phyloP scores from a whole-genome alignment of 1,284 basidiomycete species.

The Sanghuangporus baumii region DNA sequence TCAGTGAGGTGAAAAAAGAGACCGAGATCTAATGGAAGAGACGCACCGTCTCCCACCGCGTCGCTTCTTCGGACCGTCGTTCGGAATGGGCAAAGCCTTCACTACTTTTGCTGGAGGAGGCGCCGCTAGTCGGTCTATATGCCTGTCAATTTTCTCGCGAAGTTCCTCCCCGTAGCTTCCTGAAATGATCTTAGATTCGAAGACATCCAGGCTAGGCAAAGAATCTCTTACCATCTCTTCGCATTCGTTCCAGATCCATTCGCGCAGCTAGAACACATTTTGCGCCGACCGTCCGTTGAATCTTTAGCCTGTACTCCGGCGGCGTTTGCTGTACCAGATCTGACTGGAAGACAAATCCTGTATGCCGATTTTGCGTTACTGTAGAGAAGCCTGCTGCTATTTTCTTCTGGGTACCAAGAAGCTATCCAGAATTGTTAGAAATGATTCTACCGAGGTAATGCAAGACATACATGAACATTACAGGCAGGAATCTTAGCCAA shows the following conservation, averaged over 20 bases:
- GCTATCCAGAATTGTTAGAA: constrained; percentile 35
- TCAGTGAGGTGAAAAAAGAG: background rate
- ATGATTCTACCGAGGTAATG: background rate
- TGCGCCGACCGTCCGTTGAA: constrained; percentile 89
- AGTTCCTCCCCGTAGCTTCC: constrained; percentile 78
- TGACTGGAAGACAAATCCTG: constrained; percentile 95
- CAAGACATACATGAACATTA: constrained; percentile 84
- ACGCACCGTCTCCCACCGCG: constrained; percentile 87
- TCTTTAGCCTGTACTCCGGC: constrained; percentile 87
- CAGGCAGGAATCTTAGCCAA: constrained; percentile 94
- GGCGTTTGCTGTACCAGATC: constrained; percentile 83
- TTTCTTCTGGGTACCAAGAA: constrained; percentile 92
- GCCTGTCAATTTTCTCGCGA: constrained; percentile 84
- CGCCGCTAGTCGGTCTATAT: constrained; percentile 87
- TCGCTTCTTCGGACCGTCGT: constrained; percentile 93
- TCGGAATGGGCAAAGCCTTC: constrained; percentile 94
- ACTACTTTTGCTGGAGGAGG: constrained; percentile 92
- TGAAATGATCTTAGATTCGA: constrained; percentile 25
- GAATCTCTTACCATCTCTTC: constrained; percentile 57
- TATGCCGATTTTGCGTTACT: constrained; percentile 81
- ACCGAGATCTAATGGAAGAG: background rate
- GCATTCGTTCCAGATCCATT: constrained; percentile 83
- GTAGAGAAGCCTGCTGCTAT: constrained; percentile 83
- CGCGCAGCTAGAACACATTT: constrained; percentile 89
- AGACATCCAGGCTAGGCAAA: constrained; percentile 10